These are phyloP conservation scores for Arabidopsis lyrata DNA, from an alignment of 441 rosid species.

Conservation along the genomic window DNA sequence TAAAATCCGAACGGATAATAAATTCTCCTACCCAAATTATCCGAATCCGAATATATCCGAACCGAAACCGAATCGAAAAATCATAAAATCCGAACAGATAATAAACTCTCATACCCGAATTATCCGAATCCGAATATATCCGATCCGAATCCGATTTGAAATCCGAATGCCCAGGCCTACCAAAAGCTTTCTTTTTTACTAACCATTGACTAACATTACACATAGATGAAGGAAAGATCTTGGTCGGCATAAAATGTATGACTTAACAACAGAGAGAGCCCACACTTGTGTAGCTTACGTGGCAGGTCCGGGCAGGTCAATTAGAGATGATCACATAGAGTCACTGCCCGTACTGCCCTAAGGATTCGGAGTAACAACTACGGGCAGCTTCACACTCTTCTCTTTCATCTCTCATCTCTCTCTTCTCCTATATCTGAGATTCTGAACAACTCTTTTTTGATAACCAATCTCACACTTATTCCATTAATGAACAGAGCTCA, in stretches of 20 bases:
- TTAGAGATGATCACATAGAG: slow-evolving; percentile 23
- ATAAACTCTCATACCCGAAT: too few species aligned
- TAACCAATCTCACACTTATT: slow-evolving; percentile 28
- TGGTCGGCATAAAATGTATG: slow-evolving; percentile 45
- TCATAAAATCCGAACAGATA: too few species aligned
- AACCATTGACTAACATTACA: slow-evolving; percentile 24
- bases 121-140: too few species aligned
- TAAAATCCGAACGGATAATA: too few species aligned
- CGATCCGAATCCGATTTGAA: too few species aligned
- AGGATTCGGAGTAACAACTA: slow-evolving; percentile 41
- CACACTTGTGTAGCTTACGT: slow-evolving; percentile 47
- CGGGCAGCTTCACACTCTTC: slow-evolving; percentile 43
- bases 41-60: too few species aligned
- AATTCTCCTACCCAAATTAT: too few species aligned
- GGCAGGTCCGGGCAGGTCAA: slow-evolving; percentile 45
- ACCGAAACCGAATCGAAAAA: too few species aligned
- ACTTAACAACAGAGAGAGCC: slow-evolving; percentile 34
- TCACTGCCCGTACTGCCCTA: slow-evolving; percentile 40
- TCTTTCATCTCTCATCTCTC: slow-evolving; percentile 24
- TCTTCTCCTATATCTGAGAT: slow-evolving; percentile 38
- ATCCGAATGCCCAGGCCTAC: too few species aligned
- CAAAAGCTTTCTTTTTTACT: neutral
- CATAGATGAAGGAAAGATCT: slow-evolving; percentile 28
- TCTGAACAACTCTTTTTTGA: slow-evolving; percentile 39
- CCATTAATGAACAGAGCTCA: slow-evolving; percentile 25